Evolutionary conservation across 2,329 filamentous ascomycete species (phyloP).

Genomic region (Canariomyces notabilis): DNA sequence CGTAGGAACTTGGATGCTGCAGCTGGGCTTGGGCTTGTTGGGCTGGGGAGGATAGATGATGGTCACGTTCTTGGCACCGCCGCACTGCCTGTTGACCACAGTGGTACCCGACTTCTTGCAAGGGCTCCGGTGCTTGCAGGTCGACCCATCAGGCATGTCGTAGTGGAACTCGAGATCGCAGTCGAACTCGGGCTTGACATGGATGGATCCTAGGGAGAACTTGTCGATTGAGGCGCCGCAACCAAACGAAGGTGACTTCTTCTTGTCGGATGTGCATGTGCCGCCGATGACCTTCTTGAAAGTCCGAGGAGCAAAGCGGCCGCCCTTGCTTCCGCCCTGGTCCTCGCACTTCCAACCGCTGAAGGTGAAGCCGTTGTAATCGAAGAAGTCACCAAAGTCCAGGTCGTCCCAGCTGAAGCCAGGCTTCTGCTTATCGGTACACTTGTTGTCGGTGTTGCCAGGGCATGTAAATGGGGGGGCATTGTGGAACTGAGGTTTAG

Average conservation of each 20-base stretch:
- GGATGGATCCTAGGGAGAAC: slow-evolving; percentile 73
- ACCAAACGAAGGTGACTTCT: slow-evolving; percentile 55
- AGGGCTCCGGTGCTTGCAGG: slow-evolving; percentile 69
- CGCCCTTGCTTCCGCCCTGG: slow-evolving; percentile 44
- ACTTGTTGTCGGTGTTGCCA: slow-evolving; percentile 70
- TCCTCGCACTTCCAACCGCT: slow-evolving; percentile 65
- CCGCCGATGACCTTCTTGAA: slow-evolving; percentile 59
- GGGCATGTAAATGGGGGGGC: slow-evolving; percentile 59
- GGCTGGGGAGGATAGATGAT: slow-evolving; percentile 62
- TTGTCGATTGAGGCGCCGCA: slow-evolving; percentile 42
- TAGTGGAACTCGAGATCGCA: slow-evolving; percentile 82
- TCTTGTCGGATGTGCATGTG: slow-evolving; percentile 41
- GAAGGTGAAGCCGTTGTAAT: slow-evolving; percentile 70
- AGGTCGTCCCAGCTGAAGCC: slow-evolving; percentile 73
- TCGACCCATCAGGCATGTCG: slow-evolving; percentile 74
- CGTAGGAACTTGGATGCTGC: slow-evolving; percentile 67
- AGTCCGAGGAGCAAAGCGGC: slow-evolving; percentile 47
- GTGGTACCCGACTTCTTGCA: slow-evolving; percentile 65
- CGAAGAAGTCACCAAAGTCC: slow-evolving; percentile 52
- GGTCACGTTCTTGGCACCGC: slow-evolving; percentile 77
- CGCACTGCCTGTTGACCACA: slow-evolving; percentile 82
- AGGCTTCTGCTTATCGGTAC: slow-evolving; percentile 59
- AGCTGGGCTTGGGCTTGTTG: slow-evolving; percentile 51
- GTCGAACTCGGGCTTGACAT: slow-evolving; percentile 70
- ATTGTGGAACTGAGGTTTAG: slow-evolving; percentile 23